These are phyloP conservation scores for Aureobasidium sp. DNA, from an alignment of 2,329 filamentous ascomycete genomes.

Conservation along the genomic window DNA sequence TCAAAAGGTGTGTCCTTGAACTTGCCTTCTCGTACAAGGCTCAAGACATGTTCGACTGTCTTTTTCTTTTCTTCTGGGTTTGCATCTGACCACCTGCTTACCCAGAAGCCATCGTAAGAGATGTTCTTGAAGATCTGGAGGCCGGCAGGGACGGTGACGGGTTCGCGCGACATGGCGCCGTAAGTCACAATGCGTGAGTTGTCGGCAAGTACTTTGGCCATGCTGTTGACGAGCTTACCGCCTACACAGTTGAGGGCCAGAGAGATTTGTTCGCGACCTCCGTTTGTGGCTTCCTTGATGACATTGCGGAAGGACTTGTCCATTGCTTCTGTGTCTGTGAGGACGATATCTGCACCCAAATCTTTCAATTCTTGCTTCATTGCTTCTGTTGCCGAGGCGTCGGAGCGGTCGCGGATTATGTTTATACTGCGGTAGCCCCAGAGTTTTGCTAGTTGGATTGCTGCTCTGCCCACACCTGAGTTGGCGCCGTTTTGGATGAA, in stretches of 20 bases:
- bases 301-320: constrained; percentile 57
- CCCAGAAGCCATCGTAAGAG: constrained; percentile 88
- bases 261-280: constrained; percentile 63
- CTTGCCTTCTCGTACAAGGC: constrained; percentile 64
- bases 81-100: constrained; percentile 77
- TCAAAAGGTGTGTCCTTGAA: constrained; percentile 82
- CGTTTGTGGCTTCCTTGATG: constrained; percentile 60
- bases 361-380: constrained; percentile 54
- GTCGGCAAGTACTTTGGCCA: constrained; percentile 64
- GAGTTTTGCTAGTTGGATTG: constrained; percentile 75
- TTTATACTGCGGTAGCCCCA: constrained; percentile 94
- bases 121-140: constrained; percentile 92
- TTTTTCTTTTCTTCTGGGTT: constrained; percentile 66
- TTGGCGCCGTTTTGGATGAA: constrained; percentile 97
- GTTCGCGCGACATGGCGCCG: constrained; percentile 88
- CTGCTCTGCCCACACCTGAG: constrained; percentile 81
- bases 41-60: constrained; percentile 79
- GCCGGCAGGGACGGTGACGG: constrained; percentile 71
- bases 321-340: constrained; percentile 55
- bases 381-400: constrained; percentile 61
- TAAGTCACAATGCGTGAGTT: constrained; percentile 82
- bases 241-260: constrained; percentile 92
- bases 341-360: constrained; percentile 57
- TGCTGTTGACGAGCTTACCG: constrained; percentile 69
- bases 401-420: constrained; percentile 68